These are phyloP conservation scores for Colletotrichum spinosum DNA, from an alignment of 2,329 filamentous ascomycete species.

Conservation along the genomic window DNA sequence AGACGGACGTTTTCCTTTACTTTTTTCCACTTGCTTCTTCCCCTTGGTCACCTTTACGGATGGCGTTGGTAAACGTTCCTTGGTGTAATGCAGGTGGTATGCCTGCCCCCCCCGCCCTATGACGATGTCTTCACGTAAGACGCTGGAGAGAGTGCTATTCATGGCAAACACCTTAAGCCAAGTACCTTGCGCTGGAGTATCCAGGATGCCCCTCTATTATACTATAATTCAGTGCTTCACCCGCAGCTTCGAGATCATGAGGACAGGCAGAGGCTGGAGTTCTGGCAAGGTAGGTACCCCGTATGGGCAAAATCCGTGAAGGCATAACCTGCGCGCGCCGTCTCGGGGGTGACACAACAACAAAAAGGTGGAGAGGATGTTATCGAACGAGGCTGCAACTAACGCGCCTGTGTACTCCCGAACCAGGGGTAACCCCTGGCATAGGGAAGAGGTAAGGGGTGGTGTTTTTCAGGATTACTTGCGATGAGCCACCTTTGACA, in stretches of 20 bases:
- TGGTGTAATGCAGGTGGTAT: no score
- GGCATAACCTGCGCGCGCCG: conserved; percentile 26
- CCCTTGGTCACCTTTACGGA: not conserved
- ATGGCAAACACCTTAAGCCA: conserved; percentile 5
- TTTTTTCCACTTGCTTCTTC: conserved; percentile 3
- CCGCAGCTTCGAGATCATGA: not conserved
- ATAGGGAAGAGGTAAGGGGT: no score
- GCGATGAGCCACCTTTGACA: no score
- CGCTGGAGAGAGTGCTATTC: not conserved
- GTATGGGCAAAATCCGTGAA: not conserved
- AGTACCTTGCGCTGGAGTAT: conserved; percentile 3
- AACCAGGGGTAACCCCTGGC: no score
- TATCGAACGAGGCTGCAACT: not conserved
- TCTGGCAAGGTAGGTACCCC: not conserved
- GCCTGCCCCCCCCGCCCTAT: not conserved
- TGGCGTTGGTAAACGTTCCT: no score
- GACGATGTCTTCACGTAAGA: not conserved
- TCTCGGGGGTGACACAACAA: no score
- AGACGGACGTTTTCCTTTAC: not conserved
- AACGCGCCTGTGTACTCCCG: no score
- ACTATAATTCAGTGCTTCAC: not conserved
- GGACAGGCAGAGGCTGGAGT: conserved; percentile 12
- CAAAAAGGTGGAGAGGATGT: not conserved
- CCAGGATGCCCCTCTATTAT: not conserved
- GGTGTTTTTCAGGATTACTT: no score